A percentile compares a stretch with the other conserved stretches of the same genome.
phyloP scores from a whole-genome alignment of 179 eudicot genomes.

The Camellia oleifera region DNA sequence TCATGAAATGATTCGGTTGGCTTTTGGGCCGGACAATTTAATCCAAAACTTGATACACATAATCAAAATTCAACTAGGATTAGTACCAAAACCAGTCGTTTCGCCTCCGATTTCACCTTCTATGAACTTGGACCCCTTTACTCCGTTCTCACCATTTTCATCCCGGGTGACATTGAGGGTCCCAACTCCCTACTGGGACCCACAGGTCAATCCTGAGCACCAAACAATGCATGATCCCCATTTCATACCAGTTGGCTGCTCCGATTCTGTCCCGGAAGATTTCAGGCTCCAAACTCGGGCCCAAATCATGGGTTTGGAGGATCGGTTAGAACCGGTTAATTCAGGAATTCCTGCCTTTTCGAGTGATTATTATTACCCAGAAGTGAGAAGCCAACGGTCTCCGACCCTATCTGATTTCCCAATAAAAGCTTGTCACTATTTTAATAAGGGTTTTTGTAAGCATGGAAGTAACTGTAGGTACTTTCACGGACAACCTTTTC shows the following conservation, averaged over 20 bases:
- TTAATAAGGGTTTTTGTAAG: slow-evolving; percentile 57
- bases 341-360: slow-evolving; percentile 18
- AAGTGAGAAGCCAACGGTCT: slow-evolving; percentile 26
- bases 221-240: slow-evolving; percentile 20
- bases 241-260: not conserved
- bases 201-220: slow-evolving; percentile 22
- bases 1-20: slow-evolving; percentile 49
- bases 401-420: slow-evolving; percentile 34
- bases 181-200: slow-evolving; percentile 28
- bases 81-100: slow-evolving; percentile 22
- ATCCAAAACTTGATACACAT: slow-evolving; percentile 35
- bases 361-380: slow-evolving; percentile 28
- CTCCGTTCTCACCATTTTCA: slow-evolving; percentile 29
- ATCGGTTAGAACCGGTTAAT: slow-evolving; percentile 26
- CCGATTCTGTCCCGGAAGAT: too few species aligned
- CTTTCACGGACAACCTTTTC: slow-evolving; percentile 34
- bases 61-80: slow-evolving; percentile 36
- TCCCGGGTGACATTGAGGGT: slow-evolving; percentile 24
- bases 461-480: slow-evolving; percentile 56
- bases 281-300: slow-evolving; percentile 20
- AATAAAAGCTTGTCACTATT: slow-evolving; percentile 51
- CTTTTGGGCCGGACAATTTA: slow-evolving; percentile 57
- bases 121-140: slow-evolving; percentile 16
- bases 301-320: slow-evolving; percentile 30
- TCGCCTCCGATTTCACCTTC: slow-evolving; percentile 30